phyloP scores from a whole-genome alignment of 805 yeast species.

The Saturnispora besseyi region DNA sequence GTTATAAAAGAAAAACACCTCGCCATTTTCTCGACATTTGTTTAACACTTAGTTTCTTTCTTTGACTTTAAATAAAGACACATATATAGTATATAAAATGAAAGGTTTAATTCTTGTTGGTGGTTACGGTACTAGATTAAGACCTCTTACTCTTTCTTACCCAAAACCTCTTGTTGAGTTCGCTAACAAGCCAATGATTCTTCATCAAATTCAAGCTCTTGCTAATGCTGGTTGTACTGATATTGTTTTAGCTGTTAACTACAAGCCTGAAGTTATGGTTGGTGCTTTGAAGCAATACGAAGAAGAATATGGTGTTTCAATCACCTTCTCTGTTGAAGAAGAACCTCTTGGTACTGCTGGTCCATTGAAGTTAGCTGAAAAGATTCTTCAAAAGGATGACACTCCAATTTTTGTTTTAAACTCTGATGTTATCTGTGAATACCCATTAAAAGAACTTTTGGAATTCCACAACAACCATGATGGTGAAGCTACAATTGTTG shows the following conservation, averaged over 20 bases:
- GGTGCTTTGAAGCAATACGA: slow-evolving; percentile 90
- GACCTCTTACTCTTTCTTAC: slow-evolving; percentile 91
- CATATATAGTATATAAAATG: slow-evolving; percentile 35
- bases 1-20: slow-evolving; percentile 2
- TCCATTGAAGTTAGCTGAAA: slow-evolving; percentile 95
- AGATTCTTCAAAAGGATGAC: slow-evolving; percentile 85
- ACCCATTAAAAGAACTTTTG: slow-evolving; percentile 90
- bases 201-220: slow-evolving; percentile 96
- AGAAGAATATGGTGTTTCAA: slow-evolving; percentile 84
- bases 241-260: slow-evolving; percentile 96
- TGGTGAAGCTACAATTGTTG: slow-evolving; percentile 97
- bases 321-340: slow-evolving; percentile 96
- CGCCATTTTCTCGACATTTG: not conserved
- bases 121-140: slow-evolving; percentile 99
- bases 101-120: slow-evolving; percentile 97
- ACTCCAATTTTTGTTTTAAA: slow-evolving; percentile 95
- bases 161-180: slow-evolving; percentile 98
- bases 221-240: slow-evolving; percentile 99
- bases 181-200: slow-evolving; percentile 98
- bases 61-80: slow-evolving; percentile 8
- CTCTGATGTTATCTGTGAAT: slow-evolving; percentile 98
- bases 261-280: slow-evolving; percentile 99
- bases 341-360: slow-evolving; percentile 99
- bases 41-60: slow-evolving; percentile 7
- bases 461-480: slow-evolving; percentile 93